Evolutionary conservation across 148 eudicot species (phyloP).

Genomic region (Nepenthes mirabilis): DNA sequence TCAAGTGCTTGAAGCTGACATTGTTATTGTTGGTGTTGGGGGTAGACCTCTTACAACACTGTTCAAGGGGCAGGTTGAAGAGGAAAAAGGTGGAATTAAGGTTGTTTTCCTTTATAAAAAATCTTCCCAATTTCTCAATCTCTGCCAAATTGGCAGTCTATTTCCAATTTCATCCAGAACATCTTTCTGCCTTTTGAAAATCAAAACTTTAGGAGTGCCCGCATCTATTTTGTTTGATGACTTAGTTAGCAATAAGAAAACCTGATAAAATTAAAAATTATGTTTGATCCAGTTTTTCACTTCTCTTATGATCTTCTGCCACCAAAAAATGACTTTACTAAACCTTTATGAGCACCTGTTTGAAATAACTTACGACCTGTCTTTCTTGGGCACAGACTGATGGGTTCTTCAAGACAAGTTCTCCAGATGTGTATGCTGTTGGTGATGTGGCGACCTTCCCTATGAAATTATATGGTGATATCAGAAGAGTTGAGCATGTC

Average conservation of each 20-base stretch:
- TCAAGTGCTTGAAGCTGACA: conserved; percentile 80
- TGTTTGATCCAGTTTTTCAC: too few species aligned
- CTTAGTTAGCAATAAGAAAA: too few species aligned
- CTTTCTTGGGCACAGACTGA: conserved; percentile 57
- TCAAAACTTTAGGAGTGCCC: too few species aligned
- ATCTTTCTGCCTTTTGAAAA: too few species aligned
- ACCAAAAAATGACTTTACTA: too few species aligned
- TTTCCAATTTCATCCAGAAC: too few species aligned
- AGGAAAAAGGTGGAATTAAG: conserved; percentile 98
- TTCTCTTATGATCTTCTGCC: too few species aligned
- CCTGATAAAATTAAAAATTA: too few species aligned
- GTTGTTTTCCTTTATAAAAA: conserved; percentile 15
- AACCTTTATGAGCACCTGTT: too few species aligned
- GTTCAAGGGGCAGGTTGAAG: conserved; percentile 91
- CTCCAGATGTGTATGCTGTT: conserved; percentile 84
- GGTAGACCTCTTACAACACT: conserved; percentile 69
- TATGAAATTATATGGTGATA: conserved; percentile 70
- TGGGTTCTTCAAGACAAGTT: conserved; percentile 75
- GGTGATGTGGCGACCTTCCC: conserved; percentile 99
- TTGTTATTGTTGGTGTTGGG: conserved; percentile 96
- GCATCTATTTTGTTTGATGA: too few species aligned
- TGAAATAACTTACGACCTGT: not conserved
- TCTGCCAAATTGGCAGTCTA: too few species aligned
- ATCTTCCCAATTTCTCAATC: too few species aligned
- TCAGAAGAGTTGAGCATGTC: conserved; percentile 93